A percentile compares a stretch with the other conserved stretches of the same genome.
Conservation (phyloP, 1,284 basidiomycete genomes). For the Porogramme epimiltina region DNA sequence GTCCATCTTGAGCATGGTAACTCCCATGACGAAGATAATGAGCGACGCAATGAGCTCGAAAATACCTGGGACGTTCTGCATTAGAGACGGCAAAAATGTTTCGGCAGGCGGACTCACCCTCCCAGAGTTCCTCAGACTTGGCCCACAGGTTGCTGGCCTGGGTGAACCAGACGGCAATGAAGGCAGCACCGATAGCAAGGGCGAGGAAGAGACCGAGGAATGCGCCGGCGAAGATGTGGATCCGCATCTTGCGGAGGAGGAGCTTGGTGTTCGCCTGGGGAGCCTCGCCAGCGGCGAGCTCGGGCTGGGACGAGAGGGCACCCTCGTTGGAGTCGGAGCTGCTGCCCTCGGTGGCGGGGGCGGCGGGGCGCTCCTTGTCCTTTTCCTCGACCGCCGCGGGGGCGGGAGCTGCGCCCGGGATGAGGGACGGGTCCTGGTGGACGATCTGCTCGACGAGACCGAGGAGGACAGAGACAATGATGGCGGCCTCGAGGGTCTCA, state of each 20-base stretch:
- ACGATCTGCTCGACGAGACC: constrained; percentile 83
- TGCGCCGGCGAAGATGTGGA: constrained; percentile 84
- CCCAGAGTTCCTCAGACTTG: constrained; percentile 77
- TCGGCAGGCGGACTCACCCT: constrained; percentile 38
- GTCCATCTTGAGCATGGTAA: constrained; percentile 56
- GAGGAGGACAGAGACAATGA: constrained; percentile 88
- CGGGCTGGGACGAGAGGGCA: constrained; percentile 10
- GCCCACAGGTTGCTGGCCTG: constrained; percentile 72
- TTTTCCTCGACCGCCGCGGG: constrained; percentile 11
- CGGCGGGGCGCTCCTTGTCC: constrained; percentile 21
- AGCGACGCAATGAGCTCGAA: constrained; percentile 81
- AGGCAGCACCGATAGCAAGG: constrained; percentile 74
- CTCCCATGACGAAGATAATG: constrained; percentile 64
- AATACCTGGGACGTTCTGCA: constrained; percentile 53
- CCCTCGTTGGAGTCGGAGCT: constrained; percentile 16
- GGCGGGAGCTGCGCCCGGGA: constrained; percentile 21
- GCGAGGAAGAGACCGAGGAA: constrained; percentile 75
- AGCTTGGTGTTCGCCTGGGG: constrained; percentile 28
- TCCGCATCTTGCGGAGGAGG: constrained; percentile 61
- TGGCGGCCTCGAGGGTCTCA: constrained; percentile 86
- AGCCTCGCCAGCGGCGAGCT: constrained; percentile 27
- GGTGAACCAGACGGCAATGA: constrained; percentile 83
- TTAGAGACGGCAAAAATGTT: too few relatives aligned
- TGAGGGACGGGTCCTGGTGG: constrained; percentile 38
- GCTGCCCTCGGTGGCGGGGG: constrained; percentile 12